Evolutionary conservation across 208 protist species (phyloP).

Genomic region (Crithidia sp.): DNA sequence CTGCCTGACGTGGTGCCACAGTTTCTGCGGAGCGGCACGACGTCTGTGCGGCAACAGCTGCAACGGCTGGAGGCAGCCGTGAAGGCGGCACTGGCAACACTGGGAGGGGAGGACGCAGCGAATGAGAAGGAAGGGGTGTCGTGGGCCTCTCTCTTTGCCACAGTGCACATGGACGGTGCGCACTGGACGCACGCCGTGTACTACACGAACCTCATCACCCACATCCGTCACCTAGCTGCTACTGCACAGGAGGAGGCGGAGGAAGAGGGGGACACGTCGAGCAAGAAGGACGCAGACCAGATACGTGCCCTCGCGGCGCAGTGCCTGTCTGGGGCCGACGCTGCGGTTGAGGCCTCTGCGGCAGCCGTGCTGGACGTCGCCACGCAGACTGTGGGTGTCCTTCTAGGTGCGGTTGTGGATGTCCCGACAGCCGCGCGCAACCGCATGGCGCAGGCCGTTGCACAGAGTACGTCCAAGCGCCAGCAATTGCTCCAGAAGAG

Average conservation of each 20-base stretch:
- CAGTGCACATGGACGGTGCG: constrained; percentile 32
- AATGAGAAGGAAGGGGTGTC: neutral
- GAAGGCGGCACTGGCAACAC: constrained; percentile 18
- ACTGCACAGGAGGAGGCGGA: neutral
- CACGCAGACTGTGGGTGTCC: constrained; percentile 22
- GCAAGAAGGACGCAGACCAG: neutral
- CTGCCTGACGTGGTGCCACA: constrained; percentile 25
- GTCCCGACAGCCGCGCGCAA: constrained; percentile 25
- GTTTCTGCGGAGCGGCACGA: constrained; percentile 26
- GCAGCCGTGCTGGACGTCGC: constrained; percentile 40
- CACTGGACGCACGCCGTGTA: constrained; percentile 48
- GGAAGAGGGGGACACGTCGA: neutral
- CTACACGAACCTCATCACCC: constrained; percentile 27
- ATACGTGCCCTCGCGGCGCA: constrained; percentile 22
- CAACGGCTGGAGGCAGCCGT: constrained; percentile 23
- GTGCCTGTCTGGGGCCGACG: constrained; percentile 19
- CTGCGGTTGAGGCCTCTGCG: constrained; percentile 15
- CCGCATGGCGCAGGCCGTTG: constrained; percentile 37
- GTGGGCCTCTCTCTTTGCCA: constrained; percentile 31
- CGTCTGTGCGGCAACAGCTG: neutral
- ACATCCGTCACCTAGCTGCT: constrained; percentile 23
- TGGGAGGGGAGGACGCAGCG: constrained; percentile 14
- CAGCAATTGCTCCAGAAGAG: constrained; percentile 7
- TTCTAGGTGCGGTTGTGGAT: constrained; percentile 22
- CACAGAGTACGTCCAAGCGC: constrained; percentile 32